Conservation (phyloP, 495 filamentous ascomycete species). For the Staphylotrichum longicolle region DNA sequence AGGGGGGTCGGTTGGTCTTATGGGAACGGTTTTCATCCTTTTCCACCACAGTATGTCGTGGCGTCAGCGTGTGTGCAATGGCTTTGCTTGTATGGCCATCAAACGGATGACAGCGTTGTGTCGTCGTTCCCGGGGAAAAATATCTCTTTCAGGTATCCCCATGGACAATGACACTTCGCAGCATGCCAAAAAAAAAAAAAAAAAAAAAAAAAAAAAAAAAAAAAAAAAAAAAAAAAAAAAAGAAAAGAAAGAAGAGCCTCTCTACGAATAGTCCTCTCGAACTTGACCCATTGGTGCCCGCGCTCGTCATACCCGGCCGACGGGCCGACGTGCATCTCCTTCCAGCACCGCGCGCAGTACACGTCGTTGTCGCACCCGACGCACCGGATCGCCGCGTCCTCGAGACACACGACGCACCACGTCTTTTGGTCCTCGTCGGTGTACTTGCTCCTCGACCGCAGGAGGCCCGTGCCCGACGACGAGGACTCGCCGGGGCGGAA, state of each 20-base stretch:
- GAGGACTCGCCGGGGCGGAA: conserved; percentile 41
- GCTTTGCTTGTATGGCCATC: too few species aligned
- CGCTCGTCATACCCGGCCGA: conserved; percentile 57
- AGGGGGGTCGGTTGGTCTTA: not conserved
- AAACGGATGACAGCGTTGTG: too few species aligned
- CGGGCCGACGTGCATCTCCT: conserved; percentile 63
- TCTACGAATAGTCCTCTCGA: conserved; percentile 20
- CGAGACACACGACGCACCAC: conserved; percentile 70
- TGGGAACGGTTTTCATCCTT: not conserved
- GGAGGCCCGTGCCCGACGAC: not conserved
- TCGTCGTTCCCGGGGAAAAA: too few species aligned
- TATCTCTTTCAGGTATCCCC: too few species aligned
- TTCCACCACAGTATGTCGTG: too few species aligned
- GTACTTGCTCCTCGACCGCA: conserved; percentile 32
- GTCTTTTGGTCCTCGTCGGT: conserved; percentile 62
- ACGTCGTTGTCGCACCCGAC: conserved; percentile 62
- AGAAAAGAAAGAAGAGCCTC: too few species aligned
- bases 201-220: too few species aligned
- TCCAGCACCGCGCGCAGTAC: conserved; percentile 67
- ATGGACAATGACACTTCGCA: too few species aligned
- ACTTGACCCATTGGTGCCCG: conserved; percentile 47
- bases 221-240: too few species aligned
- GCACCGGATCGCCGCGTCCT: conserved; percentile 62
- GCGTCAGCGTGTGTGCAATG: too few species aligned
- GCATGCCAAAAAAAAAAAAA: too few species aligned